These are phyloP conservation scores for Bothriochloa decipiens DNA, from an alignment of 176 grass and related monocot species.

Conservation along the genomic window DNA sequence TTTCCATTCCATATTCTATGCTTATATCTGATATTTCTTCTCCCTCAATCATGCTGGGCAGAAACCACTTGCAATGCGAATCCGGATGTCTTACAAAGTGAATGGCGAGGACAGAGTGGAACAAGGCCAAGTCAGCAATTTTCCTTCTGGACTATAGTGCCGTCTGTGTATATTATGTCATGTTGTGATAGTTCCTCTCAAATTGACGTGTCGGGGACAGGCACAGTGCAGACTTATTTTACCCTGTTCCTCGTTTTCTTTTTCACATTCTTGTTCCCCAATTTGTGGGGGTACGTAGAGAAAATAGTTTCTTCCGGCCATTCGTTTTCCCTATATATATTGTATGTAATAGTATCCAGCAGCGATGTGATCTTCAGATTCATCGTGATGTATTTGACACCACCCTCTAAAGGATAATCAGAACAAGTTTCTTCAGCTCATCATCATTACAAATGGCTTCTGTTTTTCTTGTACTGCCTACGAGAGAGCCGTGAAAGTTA, in stretches of 20 bases:
- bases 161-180: constrained; percentile 36
- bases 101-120: constrained; percentile 86
- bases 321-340: constrained; percentile 54
- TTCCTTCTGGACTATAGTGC: constrained; percentile 73
- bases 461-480: not conserved
- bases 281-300: constrained; percentile 29
- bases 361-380: constrained; percentile 31
- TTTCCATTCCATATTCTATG: not conserved
- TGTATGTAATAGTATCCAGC: constrained; percentile 55
- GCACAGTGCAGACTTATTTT: not conserved
- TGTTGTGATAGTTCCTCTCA: constrained; percentile 42
- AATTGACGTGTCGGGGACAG: not conserved
- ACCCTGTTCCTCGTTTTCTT: constrained; percentile 18
- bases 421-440: not conserved
- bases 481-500: too few species aligned
- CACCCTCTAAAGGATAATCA: not conserved
- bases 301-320: constrained; percentile 34
- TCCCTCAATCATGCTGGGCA: constrained; percentile 29
- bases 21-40: constrained; percentile 23
- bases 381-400: constrained; percentile 42
- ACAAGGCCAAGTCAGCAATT: constrained; percentile 95
- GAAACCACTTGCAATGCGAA: constrained; percentile 90
- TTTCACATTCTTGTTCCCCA: constrained; percentile 22
- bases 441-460: not conserved
- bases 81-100: constrained; percentile 85